Evolutionary conservation across 2,329 filamentous ascomycete genomes (phyloP), one percentile per base, ranked within the genome.

Genomic region (Fusarium sterilihyphosum): DNA sequence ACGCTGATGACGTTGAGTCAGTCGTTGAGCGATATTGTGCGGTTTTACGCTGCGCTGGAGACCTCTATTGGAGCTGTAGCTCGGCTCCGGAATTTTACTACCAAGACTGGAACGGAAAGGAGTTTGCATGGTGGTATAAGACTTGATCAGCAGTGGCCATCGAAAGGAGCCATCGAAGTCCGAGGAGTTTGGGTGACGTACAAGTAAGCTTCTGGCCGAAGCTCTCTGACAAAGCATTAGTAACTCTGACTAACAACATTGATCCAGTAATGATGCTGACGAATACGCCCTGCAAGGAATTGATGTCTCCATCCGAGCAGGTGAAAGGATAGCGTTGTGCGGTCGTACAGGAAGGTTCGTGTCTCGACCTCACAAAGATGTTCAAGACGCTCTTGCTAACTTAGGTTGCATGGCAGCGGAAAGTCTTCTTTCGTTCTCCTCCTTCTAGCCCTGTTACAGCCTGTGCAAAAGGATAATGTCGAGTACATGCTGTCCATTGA

Each of bases 291-390:
- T 57, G 17, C 38, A 44, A 14, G 54, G 54, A 31, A 41, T 41
- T 5, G 26, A 56, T 1, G 37, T 56, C 20, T 56, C 37, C 0
- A 56, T 31, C 12, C 20, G 12, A 18, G 20, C 24, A 1, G 37
- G 37, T 9, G 38, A 57, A 4, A 57, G 38, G 26, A 44, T 57
- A 44, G 54, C 26, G 3, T 26, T 57, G 29, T 57, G 54, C 9
- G 54, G 54, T 8, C 38, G 37, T 44, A 33, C 54, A 7, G 38
- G 38, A 57, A 44, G 54, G 54, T 57, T 26, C n/a, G 54, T 22
- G 6, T n/a, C 16, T 33, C 22, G 24, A 5, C 8, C 11, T 2
- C 8, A 24, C 6, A 20, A 2, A 16, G 2, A 0, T 35, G 1
- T 13, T 5, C 6, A 12, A 29, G 17, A 24, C 12, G 1, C 2